A percentile compares a stretch with the other conserved stretches of the same genome.
phyloP scores from a whole-genome alignment of 495 filamentous ascomycete genomes.

The Penicillium dipodomyicola region DNA sequence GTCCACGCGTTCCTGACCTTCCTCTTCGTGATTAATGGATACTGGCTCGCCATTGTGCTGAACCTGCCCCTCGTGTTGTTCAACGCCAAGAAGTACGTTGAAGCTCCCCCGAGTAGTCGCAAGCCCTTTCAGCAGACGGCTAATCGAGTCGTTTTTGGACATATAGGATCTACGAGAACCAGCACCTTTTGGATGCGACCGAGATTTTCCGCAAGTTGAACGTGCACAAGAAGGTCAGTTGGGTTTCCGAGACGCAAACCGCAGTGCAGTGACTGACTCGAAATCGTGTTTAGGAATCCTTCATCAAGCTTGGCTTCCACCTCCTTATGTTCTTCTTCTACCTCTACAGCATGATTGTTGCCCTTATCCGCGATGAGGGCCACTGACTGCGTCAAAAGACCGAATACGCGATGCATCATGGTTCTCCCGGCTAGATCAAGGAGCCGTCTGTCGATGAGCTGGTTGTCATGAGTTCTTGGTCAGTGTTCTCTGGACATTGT shows the following conservation, averaged over 20 bases:
- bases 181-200: slow-evolving; percentile 93
- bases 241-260: background rate
- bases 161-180: slow-evolving; percentile 88
- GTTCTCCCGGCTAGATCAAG: slow-evolving; percentile 26
- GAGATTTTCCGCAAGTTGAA: slow-evolving; percentile 99
- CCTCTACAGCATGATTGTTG: slow-evolving; percentile 99
- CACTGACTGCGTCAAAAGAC: slow-evolving; percentile 57
- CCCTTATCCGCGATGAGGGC: slow-evolving; percentile 92
- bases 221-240: slow-evolving; percentile 91
- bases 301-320: slow-evolving; percentile 98
- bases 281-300: slow-evolving; percentile 71
- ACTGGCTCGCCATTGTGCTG: slow-evolving; percentile 90
- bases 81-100: slow-evolving; percentile 92
- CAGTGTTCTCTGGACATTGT: background rate
- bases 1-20: slow-evolving; percentile 94
- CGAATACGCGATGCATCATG: slow-evolving; percentile 44
- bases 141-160: slow-evolving; percentile 9
- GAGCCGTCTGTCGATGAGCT: slow-evolving; percentile 3
- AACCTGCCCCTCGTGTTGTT: slow-evolving; percentile 90
- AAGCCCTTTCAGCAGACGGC: slow-evolving; percentile 1
- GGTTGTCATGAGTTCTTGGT: slow-evolving; percentile 1
- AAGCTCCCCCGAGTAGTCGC: slow-evolving; percentile 1
- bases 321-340: slow-evolving; percentile 99
- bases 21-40: slow-evolving; percentile 96
- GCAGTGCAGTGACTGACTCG: background rate